These are phyloP conservation scores for Striga asiatica DNA, from an alignment of 257 asterid genomes.

Conservation along the genomic window DNA sequence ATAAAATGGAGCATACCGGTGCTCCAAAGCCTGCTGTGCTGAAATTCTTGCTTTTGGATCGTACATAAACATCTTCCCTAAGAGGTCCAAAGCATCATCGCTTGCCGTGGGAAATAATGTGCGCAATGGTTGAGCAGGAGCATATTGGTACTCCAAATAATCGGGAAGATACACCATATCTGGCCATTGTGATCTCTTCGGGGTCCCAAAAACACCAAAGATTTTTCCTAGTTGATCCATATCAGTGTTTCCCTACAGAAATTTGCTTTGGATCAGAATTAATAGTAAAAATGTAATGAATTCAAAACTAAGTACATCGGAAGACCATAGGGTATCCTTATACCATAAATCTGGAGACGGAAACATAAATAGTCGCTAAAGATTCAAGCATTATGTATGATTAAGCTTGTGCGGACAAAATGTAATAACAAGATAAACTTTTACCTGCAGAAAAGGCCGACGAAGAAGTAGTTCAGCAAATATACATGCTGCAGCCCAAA, in stretches of 20 bases:
- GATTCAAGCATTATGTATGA: background rate
- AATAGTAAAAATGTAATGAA: background rate
- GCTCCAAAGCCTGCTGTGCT: conserved; percentile 91
- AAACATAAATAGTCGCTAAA: background rate
- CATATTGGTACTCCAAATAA: conserved; percentile 70
- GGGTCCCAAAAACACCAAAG: conserved; percentile 92
- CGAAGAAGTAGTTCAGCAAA: conserved; percentile 92
- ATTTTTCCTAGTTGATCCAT: conserved; percentile 97
- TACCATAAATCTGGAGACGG: background rate
- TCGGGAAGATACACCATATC: conserved; percentile 92
- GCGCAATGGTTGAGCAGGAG: conserved; percentile 48
- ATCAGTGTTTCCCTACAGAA: conserved; percentile 75
- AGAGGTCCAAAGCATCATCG: conserved; percentile 79
- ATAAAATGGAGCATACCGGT: conserved; percentile 49
- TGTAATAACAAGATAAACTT: conserved; percentile 6
- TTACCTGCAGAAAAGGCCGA: conserved; percentile 89
- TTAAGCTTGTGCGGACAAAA: background rate
- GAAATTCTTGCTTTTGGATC: conserved; percentile 92
- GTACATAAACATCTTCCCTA: conserved; percentile 77
- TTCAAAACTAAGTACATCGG: conserved; percentile 1
- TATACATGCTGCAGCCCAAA: conserved; percentile 99
- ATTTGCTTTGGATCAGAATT: conserved; percentile 11
- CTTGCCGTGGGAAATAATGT: conserved; percentile 91
- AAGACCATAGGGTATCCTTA: background rate
- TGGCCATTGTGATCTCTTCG: conserved; percentile 82